phyloP scores from a whole-genome alignment of 108 stramenopile genomes.

The Conticribra weissflogii region DNA sequence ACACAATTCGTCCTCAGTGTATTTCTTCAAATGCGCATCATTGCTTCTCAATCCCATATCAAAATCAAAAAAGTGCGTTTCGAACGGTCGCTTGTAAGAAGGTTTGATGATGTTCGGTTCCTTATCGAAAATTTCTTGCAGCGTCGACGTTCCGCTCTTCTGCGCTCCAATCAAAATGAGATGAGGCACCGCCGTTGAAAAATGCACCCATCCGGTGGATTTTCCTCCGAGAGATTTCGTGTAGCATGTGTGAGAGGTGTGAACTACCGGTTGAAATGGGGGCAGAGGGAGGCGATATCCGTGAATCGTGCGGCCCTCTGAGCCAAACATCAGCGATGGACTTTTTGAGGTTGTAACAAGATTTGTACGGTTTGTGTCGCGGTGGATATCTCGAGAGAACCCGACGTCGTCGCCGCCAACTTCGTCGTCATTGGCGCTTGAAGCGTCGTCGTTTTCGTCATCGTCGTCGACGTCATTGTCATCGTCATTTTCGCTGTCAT shows the following conservation, averaged over 20 bases:
- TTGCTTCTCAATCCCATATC: background rate
- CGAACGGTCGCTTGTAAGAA: background rate
- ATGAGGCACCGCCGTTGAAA: conserved; percentile 12
- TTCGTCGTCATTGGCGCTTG: background rate
- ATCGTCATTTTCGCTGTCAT: no score
- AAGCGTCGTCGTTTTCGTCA: no score
- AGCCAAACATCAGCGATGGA: no score
- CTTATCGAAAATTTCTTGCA: conserved; percentile 6
- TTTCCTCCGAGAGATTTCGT: background rate
- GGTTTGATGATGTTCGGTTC: conserved; percentile 4
- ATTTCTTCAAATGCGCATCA: background rate
- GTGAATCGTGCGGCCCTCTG: background rate
- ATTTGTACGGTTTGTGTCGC: no score
- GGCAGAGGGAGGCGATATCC: conserved; percentile 3
- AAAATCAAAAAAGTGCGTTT: conserved; percentile 16
- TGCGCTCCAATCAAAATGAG: conserved; percentile 24
- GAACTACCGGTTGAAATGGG: conserved; percentile 1
- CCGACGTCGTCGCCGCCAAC: background rate
- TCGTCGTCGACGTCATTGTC: no score
- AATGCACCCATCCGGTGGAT: background rate
- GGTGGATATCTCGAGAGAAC: background rate
- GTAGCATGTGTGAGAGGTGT: conserved; percentile 9
- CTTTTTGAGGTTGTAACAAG: no score
- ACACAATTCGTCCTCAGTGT: background rate
- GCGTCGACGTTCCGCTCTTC: conserved; percentile 7